Conservation (phyloP, 2,329 filamentous ascomycete species). For the Colletotrichum sp. region DNA sequence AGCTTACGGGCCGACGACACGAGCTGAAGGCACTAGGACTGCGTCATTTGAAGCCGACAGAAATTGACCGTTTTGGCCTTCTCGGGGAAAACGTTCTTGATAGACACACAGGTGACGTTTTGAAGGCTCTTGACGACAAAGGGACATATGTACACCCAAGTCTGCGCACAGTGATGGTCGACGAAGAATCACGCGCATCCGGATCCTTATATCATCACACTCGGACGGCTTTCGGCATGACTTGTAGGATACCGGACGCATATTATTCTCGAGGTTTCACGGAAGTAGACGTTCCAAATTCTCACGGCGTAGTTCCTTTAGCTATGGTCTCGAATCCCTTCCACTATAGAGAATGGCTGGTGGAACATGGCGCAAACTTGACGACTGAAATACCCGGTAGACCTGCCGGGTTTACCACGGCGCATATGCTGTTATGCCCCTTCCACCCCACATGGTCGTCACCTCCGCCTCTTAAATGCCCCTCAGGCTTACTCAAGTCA, state of each 20-base stretch:
- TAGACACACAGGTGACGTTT: not conserved
- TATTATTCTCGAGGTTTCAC: not conserved
- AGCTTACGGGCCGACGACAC: not conserved
- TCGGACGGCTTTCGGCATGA: too few relatives aligned
- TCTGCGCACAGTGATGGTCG: not conserved
- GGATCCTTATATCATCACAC: not conserved
- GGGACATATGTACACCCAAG: not conserved
- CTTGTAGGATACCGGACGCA: too few relatives aligned
- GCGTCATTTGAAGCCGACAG: not conserved
- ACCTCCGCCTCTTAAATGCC: too few relatives aligned
- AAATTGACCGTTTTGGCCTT: not conserved
- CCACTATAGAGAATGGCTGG: too few relatives aligned
- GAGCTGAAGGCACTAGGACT: not conserved
- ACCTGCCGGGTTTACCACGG: not conserved
- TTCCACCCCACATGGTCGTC: too few relatives aligned
- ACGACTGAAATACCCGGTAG: not conserved
- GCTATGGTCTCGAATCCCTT: too few relatives aligned
- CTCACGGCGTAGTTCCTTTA: not conserved
- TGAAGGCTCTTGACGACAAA: not conserved
- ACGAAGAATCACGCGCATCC: rapidly evolving
- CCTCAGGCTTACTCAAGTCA: not conserved
- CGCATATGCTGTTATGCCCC: not conserved
- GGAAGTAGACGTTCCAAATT: not conserved
- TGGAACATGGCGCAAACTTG: not conserved
- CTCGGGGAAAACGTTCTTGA: not conserved